A percentile compares a stretch with the other conserved stretches of the same genome.
phyloP scores from a whole-genome alignment of 352 stramenopile genomes.

The Elongisporangium anandrum region DNA sequence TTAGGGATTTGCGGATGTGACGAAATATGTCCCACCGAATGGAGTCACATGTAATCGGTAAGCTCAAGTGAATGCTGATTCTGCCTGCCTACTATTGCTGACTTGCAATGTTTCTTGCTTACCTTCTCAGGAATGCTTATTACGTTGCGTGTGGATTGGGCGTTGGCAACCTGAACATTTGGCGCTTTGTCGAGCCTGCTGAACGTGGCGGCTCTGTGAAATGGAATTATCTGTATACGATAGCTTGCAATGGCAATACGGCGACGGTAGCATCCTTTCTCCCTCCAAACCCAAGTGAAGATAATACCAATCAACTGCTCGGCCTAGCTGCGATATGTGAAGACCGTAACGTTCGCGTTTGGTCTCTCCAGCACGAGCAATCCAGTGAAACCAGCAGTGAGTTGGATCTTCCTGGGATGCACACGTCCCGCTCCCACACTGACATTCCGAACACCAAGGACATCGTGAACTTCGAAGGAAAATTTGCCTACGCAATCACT shows the following conservation, averaged over 20 bases:
- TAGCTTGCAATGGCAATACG: conserved; percentile 52
- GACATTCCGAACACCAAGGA: conserved; percentile 63
- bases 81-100: conserved; percentile 3
- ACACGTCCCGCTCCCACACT: conserved; percentile 47
- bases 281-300: conserved; percentile 11
- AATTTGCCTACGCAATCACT: conserved; percentile 63
- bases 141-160: conserved; percentile 73
- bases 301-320: conserved; percentile 13
- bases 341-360: conserved; percentile 67
- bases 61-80: neutral
- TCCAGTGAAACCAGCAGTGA: conserved; percentile 2
- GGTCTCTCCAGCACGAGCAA: conserved; percentile 41
- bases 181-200: conserved; percentile 57
- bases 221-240: conserved; percentile 56
- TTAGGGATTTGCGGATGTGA: conserved; percentile 75
- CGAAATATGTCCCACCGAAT: conserved; percentile 25
- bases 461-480: conserved; percentile 47
- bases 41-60: conserved; percentile 8
- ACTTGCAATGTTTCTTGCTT: conserved; percentile 1
- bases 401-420: conserved; percentile 9
- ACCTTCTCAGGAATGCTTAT: conserved; percentile 40
- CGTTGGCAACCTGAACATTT: conserved; percentile 65
- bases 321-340: conserved; percentile 42
- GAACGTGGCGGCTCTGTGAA: conserved; percentile 20
- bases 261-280: conserved; percentile 52